Evolutionary conservation across 2,329 filamentous ascomycete genomes (phyloP), one percentile per base, ranked within the genome.

Genomic region (Aspergillus aculeatus): DNA sequence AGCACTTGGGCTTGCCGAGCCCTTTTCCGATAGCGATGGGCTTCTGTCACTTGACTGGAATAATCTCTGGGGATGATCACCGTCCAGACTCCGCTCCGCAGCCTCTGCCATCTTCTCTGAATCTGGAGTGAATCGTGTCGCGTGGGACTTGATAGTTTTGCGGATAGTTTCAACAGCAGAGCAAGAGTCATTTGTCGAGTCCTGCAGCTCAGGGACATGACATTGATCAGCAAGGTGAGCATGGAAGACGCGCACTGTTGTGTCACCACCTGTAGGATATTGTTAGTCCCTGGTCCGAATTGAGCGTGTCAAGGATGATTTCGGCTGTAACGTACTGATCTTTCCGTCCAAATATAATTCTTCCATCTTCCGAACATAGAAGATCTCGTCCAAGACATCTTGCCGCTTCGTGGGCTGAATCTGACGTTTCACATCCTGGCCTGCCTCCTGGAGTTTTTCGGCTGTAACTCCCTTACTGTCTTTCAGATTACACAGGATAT

Each of bases 311-410:
- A 14, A 3, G 9, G 5, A 23, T 5, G 12, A 10, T 21, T 26
- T 5, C 6, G 52, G 16, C n/a, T 19, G 44, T 11, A 3, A 62
- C 67, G 48, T 69, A 78, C 77, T 74, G 47, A 74, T 73, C 55
- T 74, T 67, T 21, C 75, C 75, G 11, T 74, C 69, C 19, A 74
- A 54, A 50, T 72, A 77, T 7, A 72, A 66, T 54, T 78, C 76
- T 62, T 79, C 75, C 63, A 71, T 70, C 47, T 72, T 69, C 47
- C 76, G 69, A 19, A 78, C 74, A 23, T 69, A 68, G 62, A 76
- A 78, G 21, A 78, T 72, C 63, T 79, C 77, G 47, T 78, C 75
- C 32, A 79, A 58, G 24, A 79, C 71, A 12, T 71, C 66, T 38
- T 74, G 60, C 12, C 75, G 69, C 50, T 75, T 73, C 11, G 62